Base-by-base conservation (phyloP, 2,329 filamentous ascomycete genomes). In the Diaporthe sp. region DNA sequence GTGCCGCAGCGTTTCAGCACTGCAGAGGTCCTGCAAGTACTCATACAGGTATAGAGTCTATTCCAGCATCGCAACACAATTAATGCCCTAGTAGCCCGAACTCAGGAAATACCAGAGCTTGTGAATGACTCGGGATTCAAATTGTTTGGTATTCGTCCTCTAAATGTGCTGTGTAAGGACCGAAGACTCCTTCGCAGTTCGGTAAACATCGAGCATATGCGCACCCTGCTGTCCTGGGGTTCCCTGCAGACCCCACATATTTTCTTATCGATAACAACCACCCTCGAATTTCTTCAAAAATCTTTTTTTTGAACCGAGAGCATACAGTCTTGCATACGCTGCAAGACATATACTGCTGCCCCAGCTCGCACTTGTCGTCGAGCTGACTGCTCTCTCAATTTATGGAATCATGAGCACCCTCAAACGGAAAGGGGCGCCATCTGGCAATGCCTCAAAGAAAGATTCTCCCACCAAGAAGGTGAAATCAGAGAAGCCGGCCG, bases 351-450 rank as follows among this genome's bases (percentile, higher is more conserved):
- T 28, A 39, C 37, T 17, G 49, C 34, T 69, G 49, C 15, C 28
- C 15, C 39, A 58, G 61, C 37, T 49, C 49, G 51, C 58, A 51
- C 22, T 22, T 31, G 13, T 31, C 17, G 70, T 39, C 70, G 70
- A 37, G n/a, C 19, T 34, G 44, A 49, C 37, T 74, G 55, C 22
- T 7, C 37, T 28, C 49, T 57, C 25, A 62, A 15, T 65, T 49
- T 39, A 72, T 80, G 80, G 81, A 78, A 86, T 67, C 74, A 91
- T 91, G 89, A 88, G 87, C 81, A 86, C 87, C 72, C 85, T 90
- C 77, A 91, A 91, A 81, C 86, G 89, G 80, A 91, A 91, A 83
- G 88, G 89, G 82, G 88, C 88, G 80, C 89, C 89, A 31, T 88
- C 85, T 55, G 88, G 85, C 79, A 83, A 87, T 80, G 85, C 87